A percentile compares a stretch with the other conserved stretches of the same genome.
These are phyloP conservation scores for Misopates orontium DNA, from an alignment of 257 asterid genomes.

Conservation along the genomic window DNA sequence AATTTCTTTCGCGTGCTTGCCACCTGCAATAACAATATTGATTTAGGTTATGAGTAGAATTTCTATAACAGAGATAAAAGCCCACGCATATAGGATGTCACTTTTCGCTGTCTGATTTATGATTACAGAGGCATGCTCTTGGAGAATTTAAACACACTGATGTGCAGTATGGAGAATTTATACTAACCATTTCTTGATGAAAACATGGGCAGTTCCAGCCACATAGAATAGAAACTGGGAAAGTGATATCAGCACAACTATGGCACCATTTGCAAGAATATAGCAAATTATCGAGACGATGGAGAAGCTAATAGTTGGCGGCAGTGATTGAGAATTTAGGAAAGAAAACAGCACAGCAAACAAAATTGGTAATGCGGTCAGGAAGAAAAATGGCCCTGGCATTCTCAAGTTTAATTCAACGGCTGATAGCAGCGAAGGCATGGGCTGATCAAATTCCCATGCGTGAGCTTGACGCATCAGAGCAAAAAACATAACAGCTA, in stretches of 20 bases:
- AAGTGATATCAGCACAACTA: slow-evolving; percentile 55
- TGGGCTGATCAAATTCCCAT: slow-evolving; percentile 80
- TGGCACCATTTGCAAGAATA: slow-evolving; percentile 74
- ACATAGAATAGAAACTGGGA: slow-evolving; percentile 64
- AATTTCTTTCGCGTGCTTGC: slow-evolving; percentile 59
- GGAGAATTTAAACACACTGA: slow-evolving; percentile 2
- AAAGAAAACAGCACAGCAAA: slow-evolving; percentile 55
- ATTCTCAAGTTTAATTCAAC: slow-evolving; percentile 80
- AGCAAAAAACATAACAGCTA: slow-evolving; percentile 82
- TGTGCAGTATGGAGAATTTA: slow-evolving; percentile 17
- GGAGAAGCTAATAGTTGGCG: slow-evolving; percentile 60
- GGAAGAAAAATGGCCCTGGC: slow-evolving; percentile 60
- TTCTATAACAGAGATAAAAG: slow-evolving; percentile 20
- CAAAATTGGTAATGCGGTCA: slow-evolving; percentile 56
- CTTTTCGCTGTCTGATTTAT: slow-evolving; percentile 6
- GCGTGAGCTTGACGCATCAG: slow-evolving; percentile 90
- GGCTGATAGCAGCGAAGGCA: slow-evolving; percentile 82
- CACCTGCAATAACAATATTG: slow-evolving; percentile 57
- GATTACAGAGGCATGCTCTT: slow-evolving; percentile 14
- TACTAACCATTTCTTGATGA: slow-evolving; percentile 76
- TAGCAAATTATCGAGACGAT: slow-evolving; percentile 70
- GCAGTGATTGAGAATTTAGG: slow-evolving; percentile 57
- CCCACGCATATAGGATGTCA: slow-evolving; percentile 1
- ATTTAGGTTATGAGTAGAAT: slow-evolving; percentile 31
- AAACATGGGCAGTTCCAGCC: slow-evolving; percentile 58